phyloP scores from a whole-genome alignment of 805 yeast genomes.

The Candida incommunis region DNA sequence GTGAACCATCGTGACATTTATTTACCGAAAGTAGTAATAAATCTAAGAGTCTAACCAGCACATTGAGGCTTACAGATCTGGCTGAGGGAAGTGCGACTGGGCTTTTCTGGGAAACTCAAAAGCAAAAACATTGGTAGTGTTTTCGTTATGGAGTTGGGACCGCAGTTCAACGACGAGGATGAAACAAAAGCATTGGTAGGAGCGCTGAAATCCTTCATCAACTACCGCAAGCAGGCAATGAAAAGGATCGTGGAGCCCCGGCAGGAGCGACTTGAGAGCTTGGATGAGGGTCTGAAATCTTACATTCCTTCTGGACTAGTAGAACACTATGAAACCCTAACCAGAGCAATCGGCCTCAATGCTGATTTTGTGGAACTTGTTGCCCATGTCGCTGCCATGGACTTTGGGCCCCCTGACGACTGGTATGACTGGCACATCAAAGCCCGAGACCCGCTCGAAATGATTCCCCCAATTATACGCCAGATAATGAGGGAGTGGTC shows the following conservation, averaged over 20 bases:
- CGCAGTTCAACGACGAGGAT: slow-evolving; percentile 1
- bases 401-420: slow-evolving; percentile 13
- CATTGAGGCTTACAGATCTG: too few relatives aligned
- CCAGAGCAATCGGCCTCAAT: not conserved
- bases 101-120: too few relatives aligned
- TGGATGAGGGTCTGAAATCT: slow-evolving; percentile 1
- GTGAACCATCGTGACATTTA: too few relatives aligned
- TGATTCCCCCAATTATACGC: slow-evolving; percentile 40
- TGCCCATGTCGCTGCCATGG: slow-evolving; percentile 10
- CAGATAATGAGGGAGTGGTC: slow-evolving; percentile 81
- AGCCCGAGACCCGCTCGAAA: slow-evolving; percentile 31
- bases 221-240: not conserved
- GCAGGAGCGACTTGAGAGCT: not conserved
- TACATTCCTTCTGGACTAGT: not conserved
- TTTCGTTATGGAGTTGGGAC: not conserved
- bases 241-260: not conserved
- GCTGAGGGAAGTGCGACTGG: too few relatives aligned
- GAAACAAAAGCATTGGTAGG: slow-evolving; percentile 1
- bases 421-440: slow-evolving; percentile 6
- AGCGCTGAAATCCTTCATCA: slow-evolving; percentile 1
- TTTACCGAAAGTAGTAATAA: too few relatives aligned
- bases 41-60: too few relatives aligned
- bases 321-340: not conserved
- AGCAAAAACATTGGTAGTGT: too few relatives aligned
- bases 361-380: slow-evolving; percentile 11